Base-by-base conservation (phyloP, 2,329 filamentous ascomycete genomes). In the Lomentospora prolificans region DNA sequence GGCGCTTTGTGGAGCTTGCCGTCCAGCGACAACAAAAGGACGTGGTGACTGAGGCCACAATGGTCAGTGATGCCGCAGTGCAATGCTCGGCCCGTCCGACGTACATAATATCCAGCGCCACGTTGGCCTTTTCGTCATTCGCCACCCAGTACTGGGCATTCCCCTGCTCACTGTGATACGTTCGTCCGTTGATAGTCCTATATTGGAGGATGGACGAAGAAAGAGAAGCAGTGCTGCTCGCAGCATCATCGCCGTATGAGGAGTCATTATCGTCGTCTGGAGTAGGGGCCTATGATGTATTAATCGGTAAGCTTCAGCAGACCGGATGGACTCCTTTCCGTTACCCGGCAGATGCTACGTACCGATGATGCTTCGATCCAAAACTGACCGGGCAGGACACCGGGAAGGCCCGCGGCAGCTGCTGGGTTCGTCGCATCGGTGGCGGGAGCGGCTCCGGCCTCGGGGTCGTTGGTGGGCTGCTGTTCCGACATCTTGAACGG, bases 61-160 rank as follows among this genome's bases (percentile, higher is more conserved):
- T 54, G 14, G 30, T 50, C 12, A 50, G 53, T 30, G 36, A 51
- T 4, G 8, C 14, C 12, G n/a, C 3, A 17, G 50, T 25, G 24
- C 36, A 5, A 10, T 9, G 9, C 14, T 9, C 9, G 41, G 27
- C 4, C 28, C 17, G 14, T 41, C n/a, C n/a, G n/a, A 55, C 58
- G 14, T 14, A 61, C 63, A 66, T 65, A n/a, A 66, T 51, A 10
- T 66, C 64, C 48, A 66, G 63, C 5, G 63, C 63, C 17, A 65
- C 61, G 22, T 66, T 62, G 22, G 65, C 62, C 0, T 57, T 58
- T 3, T 66, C 60, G 28, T 66, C 64, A 24, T 66, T 66, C 0
- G 64, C 62, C 1, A 57, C 63, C 63, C 50, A 51, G 30, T 51
- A 51, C 12, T 51, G 24, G 8, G 24, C 50, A 31, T 51, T 31